These are phyloP conservation scores for Allomyces arbusculus DNA, from an alignment of 192 early-diverging fungal genomes.

Conservation along the genomic window DNA sequence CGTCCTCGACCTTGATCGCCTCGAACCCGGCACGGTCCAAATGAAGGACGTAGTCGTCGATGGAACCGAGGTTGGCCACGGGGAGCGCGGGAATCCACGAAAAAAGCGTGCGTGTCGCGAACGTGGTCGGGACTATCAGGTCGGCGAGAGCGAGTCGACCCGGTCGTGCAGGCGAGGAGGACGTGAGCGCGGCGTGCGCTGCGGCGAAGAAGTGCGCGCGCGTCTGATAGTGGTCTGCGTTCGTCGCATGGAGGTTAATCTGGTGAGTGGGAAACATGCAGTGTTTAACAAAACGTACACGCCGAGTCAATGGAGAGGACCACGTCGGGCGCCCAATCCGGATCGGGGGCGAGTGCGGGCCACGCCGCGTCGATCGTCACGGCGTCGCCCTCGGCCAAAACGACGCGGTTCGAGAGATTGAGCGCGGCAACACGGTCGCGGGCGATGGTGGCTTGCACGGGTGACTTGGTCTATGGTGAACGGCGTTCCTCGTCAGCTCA, in stretches of 20 bases:
- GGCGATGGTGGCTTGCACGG: background rate
- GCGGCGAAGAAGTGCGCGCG: background rate
- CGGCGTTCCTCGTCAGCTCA: background rate
- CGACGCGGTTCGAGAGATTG: background rate
- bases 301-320: background rate
- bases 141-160: background rate
- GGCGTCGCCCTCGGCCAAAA: background rate
- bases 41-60: background rate
- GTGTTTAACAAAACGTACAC: background rate
- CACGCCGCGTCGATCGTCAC: background rate
- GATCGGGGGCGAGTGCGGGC: background rate
- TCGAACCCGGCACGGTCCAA: background rate
- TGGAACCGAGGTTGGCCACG: background rate
- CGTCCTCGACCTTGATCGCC: background rate
- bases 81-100: background rate
- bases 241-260: background rate
- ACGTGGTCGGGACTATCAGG: background rate
- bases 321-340: background rate
- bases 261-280: too few relatives aligned
- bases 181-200: background rate
- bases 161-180: background rate
- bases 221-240: background rate
- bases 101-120: background rate
- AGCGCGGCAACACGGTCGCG: background rate
- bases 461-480: background rate